Conservation (phyloP, 768 basidiomycete genomes). For the Piloderma croceum region DNA sequence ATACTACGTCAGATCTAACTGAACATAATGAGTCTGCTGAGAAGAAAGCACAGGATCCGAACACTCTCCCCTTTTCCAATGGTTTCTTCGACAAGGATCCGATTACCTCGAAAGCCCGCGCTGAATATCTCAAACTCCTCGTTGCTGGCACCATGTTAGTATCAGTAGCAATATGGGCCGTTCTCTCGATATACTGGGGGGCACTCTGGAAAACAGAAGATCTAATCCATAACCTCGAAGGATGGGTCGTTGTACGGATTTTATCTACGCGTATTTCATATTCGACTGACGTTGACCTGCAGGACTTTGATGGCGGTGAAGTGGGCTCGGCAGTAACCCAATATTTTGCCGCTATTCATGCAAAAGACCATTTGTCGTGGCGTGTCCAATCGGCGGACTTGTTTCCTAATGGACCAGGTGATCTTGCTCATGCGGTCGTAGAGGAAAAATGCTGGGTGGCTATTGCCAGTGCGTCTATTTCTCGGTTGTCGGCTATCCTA, state of each 20-base stretch:
- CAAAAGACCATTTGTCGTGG: constrained; percentile 41
- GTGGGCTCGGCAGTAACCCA: constrained; percentile 44
- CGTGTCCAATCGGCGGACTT: constrained; percentile 30
- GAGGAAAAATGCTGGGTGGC: constrained; percentile 52
- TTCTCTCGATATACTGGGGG: constrained; percentile 60
- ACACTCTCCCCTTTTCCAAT: constrained; percentile 27
- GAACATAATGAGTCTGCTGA: too few species aligned
- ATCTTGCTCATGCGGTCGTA: constrained; percentile 40
- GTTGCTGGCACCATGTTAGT: constrained; percentile 30
- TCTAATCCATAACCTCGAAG: constrained; percentile 38
- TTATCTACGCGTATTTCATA: background rate
- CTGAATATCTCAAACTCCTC: constrained; percentile 37
- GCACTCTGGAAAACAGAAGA: constrained; percentile 42
- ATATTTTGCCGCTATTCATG: constrained; percentile 28
- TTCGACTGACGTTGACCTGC: background rate
- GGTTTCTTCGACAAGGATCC: constrained; percentile 22
- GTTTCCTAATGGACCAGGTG: constrained; percentile 41
- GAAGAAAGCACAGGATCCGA: too few species aligned
- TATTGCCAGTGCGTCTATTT: constrained; percentile 39
- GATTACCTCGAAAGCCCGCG: constrained; percentile 24
- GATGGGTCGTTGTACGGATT: constrained; percentile 51
- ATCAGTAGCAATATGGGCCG: constrained; percentile 39
- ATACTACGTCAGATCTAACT: too few species aligned
- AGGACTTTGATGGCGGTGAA: constrained; percentile 59
- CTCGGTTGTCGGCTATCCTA: background rate